Evolutionary conservation across 495 filamentous ascomycete genomes (phyloP), one percentile per base, ranked within the genome.

Genomic region (Annulohypoxylon stygium): DNA sequence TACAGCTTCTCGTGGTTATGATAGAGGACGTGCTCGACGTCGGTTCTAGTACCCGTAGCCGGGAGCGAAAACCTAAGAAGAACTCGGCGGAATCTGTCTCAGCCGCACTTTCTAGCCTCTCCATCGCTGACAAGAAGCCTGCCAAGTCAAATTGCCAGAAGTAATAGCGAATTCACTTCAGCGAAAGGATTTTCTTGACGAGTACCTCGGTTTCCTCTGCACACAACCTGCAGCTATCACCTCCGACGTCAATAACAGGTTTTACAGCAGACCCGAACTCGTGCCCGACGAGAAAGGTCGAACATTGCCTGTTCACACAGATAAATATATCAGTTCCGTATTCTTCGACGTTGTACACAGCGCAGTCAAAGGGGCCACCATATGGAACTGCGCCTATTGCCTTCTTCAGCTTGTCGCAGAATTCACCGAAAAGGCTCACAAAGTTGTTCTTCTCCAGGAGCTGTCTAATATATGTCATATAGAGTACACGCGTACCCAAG

Each of bases 211-310:
- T 18, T 25, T 50, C 5, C 16, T 50, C 16, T 50, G 47, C 47
- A 23, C 47, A 5, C n/a, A 50, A 25, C 47, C 47, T 50, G 47
- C 18, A 4, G 47, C 18, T 50, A 4, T 50, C 16, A 16, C 47
- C 4, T 18, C 14, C 10, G 47, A 50, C 6, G 18, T 50, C 47
- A 20, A 18, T 23, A 25, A 20, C 18, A 20, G 47, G 47, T 20
- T 20, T 16, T 50, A 20, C 47, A 50, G 47, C 18, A 20, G 47
- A 50, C 47, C 47, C 16, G 47, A 50, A 18, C 47, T 50, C 47
- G 47, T 50, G 4, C n/a, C 47, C 47, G 47, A 50, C 18, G 47
- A 50, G 4, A 20, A 25, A 25, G 47, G 47, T 18, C 47, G 47
- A 4, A 50, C 7, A 16, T 16, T 50, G 10, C 47, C 47, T 50